Conservation (phyloP, 495 filamentous ascomycete genomes). For the Cladorrhinum samala region DNA sequence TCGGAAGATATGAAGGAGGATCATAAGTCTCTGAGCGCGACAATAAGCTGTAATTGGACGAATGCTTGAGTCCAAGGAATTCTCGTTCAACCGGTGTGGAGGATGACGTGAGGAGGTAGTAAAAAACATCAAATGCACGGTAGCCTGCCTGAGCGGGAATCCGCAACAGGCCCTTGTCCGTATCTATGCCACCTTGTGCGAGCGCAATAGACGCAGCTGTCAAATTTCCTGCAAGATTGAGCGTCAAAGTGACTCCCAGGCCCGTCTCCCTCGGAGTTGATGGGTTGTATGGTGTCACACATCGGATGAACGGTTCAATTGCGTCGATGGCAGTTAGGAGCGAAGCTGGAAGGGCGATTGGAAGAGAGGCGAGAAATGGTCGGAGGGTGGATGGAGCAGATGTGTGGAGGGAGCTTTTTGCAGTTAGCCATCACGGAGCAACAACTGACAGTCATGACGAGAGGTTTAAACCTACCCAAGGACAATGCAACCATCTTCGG, state of each 20-base stretch:
- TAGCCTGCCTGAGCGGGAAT: constrained; percentile 74
- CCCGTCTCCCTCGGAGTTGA: constrained; percentile 76
- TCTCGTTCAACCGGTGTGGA: constrained; percentile 89
- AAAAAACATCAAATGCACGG: constrained; percentile 97
- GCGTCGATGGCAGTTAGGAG: constrained; percentile 71
- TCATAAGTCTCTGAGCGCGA: constrained; percentile 76
- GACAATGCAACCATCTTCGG: constrained; percentile 92
- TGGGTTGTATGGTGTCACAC: constrained; percentile 83
- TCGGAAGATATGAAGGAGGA: constrained; percentile 85
- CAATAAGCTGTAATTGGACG: constrained; percentile 70
- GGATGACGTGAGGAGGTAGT: constrained; percentile 85
- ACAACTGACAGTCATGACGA: too few species aligned
- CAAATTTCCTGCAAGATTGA: constrained; percentile 74
- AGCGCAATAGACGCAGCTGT: constrained; percentile 69
- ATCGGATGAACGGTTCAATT: constrained; percentile 77
- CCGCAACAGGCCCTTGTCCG: constrained; percentile 70
- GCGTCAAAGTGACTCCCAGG: constrained; percentile 70
- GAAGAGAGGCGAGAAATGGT: constrained; percentile 75
- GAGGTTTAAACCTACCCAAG: constrained; percentile 69
- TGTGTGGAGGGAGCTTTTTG: constrained; percentile 69
- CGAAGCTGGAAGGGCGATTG: constrained; percentile 64
- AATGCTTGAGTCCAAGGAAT: constrained; percentile 77
- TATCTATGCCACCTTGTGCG: constrained; percentile 84
- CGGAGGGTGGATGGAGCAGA: constrained; percentile 79
- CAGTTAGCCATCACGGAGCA: constrained; percentile 4